Conservation (phyloP, 352 stramenopile species). For the Thraustotheca clavata region DNA sequence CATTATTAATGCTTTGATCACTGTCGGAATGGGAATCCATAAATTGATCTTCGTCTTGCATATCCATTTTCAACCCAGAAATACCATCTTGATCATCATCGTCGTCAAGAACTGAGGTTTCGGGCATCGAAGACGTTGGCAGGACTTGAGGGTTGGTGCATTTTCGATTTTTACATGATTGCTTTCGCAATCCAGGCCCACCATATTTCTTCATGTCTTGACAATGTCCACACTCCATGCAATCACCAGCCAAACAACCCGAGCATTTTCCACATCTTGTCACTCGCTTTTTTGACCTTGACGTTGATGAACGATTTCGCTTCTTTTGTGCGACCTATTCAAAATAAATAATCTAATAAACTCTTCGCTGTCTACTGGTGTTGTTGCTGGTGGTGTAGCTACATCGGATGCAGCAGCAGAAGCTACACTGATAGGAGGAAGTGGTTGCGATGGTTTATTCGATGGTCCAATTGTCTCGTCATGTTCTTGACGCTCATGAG, state of each 20-base stretch:
- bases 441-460: slow-evolving; percentile 11
- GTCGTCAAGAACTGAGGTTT: slow-evolving; percentile 37
- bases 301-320: not conserved
- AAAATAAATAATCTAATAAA: not conserved
- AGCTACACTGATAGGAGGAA: not conserved
- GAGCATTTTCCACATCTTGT: slow-evolving; percentile 68
- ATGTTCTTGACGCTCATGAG: slow-evolving; percentile 21
- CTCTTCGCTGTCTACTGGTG: not conserved
- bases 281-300: slow-evolving; percentile 40
- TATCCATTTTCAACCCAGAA: slow-evolving; percentile 9
- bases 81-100: slow-evolving; percentile 25
- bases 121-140: not conserved
- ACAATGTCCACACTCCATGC: slow-evolving; percentile 80
- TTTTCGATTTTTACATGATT: slow-evolving; percentile 83
- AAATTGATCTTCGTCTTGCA: slow-evolving; percentile 13
- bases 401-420: not conserved
- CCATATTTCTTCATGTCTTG: slow-evolving; percentile 89
- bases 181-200: slow-evolving; percentile 72
- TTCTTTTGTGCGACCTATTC: not conserved
- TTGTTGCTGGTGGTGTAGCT: not conserved
- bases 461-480: slow-evolving; percentile 16
- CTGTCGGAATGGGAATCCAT: slow-evolving; percentile 22
- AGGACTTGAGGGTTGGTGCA: slow-evolving; percentile 55
- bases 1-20: slow-evolving; percentile 17
- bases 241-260: slow-evolving; percentile 70